A percentile compares a stretch with the other conserved stretches of the same genome.
Evolutionary conservation across 73 alveolate genomes (phyloP).

Genomic region (Paramecium sexaurelia): DNA sequence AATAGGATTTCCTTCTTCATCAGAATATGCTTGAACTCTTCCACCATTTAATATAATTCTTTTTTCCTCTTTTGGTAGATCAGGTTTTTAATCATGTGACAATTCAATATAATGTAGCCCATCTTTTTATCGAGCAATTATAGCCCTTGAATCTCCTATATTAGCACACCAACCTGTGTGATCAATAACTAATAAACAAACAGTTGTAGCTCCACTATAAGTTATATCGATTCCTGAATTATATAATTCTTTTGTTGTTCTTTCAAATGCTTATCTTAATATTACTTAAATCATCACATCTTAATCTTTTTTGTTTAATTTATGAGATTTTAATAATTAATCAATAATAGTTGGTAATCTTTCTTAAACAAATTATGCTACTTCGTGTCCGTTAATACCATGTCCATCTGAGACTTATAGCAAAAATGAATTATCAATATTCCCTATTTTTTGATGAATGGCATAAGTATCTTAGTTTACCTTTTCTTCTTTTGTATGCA

Average conservation of each 20-base stretch:
- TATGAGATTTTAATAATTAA: slow-evolving; percentile 47
- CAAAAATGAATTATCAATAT: slow-evolving; percentile 74
- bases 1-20: slow-evolving; percentile 75
- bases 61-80: slow-evolving; percentile 82
- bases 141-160: slow-evolving; percentile 86
- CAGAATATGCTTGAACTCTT: slow-evolving; percentile 82
- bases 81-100: slow-evolving; percentile 93
- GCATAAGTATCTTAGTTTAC: slow-evolving; percentile 60
- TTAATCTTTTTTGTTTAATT: slow-evolving; percentile 16
- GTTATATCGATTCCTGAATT: slow-evolving; percentile 75
- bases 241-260: slow-evolving; percentile 58
- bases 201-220: slow-evolving; percentile 84
- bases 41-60: slow-evolving; percentile 86
- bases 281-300: slow-evolving; percentile 56
- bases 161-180: slow-evolving; percentile 77
- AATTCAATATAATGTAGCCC: slow-evolving; percentile 72
- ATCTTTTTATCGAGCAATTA: slow-evolving; percentile 59
- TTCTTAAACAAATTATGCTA: slow-evolving; percentile 85
- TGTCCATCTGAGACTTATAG: slow-evolving; percentile 99
- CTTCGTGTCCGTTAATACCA: slow-evolving; percentile 95
- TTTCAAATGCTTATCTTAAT: slow-evolving; percentile 52
- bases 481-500: slow-evolving; percentile 44
- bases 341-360: slow-evolving; percentile 74
- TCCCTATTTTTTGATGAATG: slow-evolving; percentile 22
- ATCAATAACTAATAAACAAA: slow-evolving; percentile 64